Evolutionary conservation across 2,329 filamentous ascomycete genomes (phyloP).

Genomic region (Xylariaceae sp.): DNA sequence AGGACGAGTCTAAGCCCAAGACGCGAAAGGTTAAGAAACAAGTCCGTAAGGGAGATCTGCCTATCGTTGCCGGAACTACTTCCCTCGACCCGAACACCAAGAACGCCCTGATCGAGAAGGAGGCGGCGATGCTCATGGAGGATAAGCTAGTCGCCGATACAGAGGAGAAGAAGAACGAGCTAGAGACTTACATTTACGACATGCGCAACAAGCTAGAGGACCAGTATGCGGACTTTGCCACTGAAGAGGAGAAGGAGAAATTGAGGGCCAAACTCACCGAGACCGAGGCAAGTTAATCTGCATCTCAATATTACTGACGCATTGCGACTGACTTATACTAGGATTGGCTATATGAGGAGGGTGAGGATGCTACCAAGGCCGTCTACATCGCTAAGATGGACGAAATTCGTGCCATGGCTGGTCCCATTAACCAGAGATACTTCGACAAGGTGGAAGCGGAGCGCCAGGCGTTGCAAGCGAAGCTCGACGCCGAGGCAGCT

Average conservation of each 20-base stretch:
- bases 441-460: constrained; percentile 93
- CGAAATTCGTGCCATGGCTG: constrained; percentile 88
- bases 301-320: not conserved
- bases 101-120: constrained; percentile 76
- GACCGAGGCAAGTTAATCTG: constrained; percentile 74
- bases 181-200: constrained; percentile 97
- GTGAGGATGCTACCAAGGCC: constrained; percentile 92
- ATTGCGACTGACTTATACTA: constrained; percentile 49
- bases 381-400: constrained; percentile 95
- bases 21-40: constrained; percentile 99
- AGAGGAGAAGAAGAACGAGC: constrained; percentile 99
- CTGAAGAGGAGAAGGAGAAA: constrained; percentile 89
- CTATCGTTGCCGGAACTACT: constrained; percentile 82
- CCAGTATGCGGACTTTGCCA: constrained; percentile 86
- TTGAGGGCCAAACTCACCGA: constrained; percentile 83
- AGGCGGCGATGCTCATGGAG: constrained; percentile 92
- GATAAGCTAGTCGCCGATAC: constrained; percentile 98
- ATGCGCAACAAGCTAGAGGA: constrained; percentile 94
- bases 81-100: constrained; percentile 76
- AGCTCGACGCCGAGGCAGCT: constrained; percentile 77
- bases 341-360: constrained; percentile 99
- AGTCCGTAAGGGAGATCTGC: constrained; percentile 94
- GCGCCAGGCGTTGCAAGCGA: constrained; percentile 78
- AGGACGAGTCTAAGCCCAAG: constrained; percentile 72
- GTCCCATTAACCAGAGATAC: constrained; percentile 91